These are phyloP conservation scores for Vigna trinervia DNA, from an alignment of 306 rosid species.

Conservation along the genomic window DNA sequence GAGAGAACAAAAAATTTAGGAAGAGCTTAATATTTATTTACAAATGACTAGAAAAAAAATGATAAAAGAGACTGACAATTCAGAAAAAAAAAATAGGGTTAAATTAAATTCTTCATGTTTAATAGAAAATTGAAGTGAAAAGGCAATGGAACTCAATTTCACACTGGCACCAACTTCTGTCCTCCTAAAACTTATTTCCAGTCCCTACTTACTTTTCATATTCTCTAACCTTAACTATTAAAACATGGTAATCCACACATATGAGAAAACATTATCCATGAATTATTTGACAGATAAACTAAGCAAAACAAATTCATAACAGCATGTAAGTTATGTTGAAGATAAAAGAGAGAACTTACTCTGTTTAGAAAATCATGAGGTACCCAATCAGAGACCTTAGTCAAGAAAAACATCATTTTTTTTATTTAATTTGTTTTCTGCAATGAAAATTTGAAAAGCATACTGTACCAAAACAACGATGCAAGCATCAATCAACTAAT, in stretches of 20 bases:
- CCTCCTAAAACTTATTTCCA: not conserved
- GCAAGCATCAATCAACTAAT: not conserved
- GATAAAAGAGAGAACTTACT: slow-evolving; percentile 10
- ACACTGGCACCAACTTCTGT: not conserved
- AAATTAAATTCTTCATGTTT: not conserved
- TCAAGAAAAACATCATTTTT: not conserved
- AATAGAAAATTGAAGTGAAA: not conserved
- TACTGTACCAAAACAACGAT: not conserved
- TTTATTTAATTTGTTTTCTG: not conserved
- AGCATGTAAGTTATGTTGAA: not conserved
- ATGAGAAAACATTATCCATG: not conserved
- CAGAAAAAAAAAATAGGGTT: not conserved
- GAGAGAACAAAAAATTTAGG: not conserved
- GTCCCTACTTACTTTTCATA: not conserved
- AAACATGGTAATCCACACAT: not conserved
- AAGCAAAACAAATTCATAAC: not conserved
- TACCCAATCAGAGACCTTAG: not conserved
- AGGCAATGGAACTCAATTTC: not conserved
- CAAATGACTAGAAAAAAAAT: not conserved
- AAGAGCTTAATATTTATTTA: not conserved
- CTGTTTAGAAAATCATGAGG: slow-evolving; percentile 5
- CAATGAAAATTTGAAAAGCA: not conserved
- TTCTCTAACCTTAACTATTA: not conserved
- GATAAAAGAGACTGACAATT: not conserved
- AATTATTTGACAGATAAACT: not conserved